Evolutionary conservation across 305 asterid species (phyloP).

Genomic region (Fraxinus platypoda): DNA sequence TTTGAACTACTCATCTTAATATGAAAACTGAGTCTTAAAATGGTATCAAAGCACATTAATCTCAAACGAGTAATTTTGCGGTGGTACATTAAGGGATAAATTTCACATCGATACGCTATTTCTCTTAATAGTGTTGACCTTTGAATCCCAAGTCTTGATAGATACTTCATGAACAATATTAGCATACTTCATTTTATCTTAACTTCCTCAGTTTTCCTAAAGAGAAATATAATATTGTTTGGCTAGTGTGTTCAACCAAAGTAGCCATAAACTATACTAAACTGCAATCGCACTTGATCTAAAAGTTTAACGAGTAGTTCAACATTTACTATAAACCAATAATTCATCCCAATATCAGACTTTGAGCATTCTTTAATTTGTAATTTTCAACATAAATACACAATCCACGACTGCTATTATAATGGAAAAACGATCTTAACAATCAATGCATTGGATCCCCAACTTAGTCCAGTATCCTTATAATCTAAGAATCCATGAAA

Average conservation of each 20-base stretch:
- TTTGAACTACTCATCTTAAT: too few species aligned
- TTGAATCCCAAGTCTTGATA: too few species aligned
- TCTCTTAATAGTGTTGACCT: too few species aligned
- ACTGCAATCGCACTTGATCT: neutral
- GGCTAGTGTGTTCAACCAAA: neutral
- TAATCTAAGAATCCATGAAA: neutral
- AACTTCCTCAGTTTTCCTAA: neutral
- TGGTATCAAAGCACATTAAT: too few species aligned
- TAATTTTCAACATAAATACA: neutral
- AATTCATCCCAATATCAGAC: neutral
- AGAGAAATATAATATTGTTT: neutral
- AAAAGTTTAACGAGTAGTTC: neutral
- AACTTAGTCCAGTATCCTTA: neutral
- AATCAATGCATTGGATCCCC: neutral
- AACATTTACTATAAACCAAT: neutral
- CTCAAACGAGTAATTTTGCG: too few species aligned
- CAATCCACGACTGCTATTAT: neutral
- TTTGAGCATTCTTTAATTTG: neutral
- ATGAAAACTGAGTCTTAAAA: too few species aligned
- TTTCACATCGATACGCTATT: too few species aligned
- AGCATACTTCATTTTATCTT: neutral
- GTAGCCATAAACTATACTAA: neutral
- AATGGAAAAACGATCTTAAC: neutral
- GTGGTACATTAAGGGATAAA: too few species aligned
- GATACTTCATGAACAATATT: neutral